A percentile compares a stretch with the other conserved stretches of the same genome.
These are phyloP conservation scores for Pichia sp. DNA, from an alignment of 1,139 yeast species.

Conservation along the genomic window DNA sequence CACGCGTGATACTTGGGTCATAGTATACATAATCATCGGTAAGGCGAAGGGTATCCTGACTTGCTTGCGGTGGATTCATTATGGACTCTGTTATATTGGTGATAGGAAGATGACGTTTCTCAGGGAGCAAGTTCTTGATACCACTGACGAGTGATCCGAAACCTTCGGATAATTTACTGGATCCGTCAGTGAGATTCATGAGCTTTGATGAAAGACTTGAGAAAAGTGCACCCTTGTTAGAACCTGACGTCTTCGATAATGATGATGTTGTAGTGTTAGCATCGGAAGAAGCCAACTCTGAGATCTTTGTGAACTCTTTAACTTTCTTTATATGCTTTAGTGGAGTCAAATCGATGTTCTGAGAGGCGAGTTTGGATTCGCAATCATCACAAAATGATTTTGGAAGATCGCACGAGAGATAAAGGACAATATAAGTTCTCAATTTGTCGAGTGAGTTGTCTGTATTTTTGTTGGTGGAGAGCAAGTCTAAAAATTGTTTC, in stretches of 20 bases:
- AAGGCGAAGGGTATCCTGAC: constrained; percentile 51
- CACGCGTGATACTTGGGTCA: constrained; percentile 81
- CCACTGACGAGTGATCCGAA: constrained; percentile 86
- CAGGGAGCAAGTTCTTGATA: constrained; percentile 80
- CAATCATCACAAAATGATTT: constrained; percentile 56
- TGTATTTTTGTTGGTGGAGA: constrained; percentile 39
- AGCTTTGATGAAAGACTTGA: constrained; percentile 72
- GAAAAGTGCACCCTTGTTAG: constrained; percentile 51
- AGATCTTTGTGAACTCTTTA: constrained; percentile 70
- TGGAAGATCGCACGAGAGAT: constrained; percentile 50
- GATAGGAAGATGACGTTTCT: constrained; percentile 78
- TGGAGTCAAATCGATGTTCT: constrained; percentile 57
- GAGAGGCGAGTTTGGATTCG: constrained; percentile 50
- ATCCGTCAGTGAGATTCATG: constrained; percentile 80
- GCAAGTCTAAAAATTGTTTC: constrained; percentile 50
- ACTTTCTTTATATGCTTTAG: constrained; percentile 69
- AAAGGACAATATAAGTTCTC: constrained; percentile 77
- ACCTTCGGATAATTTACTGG: constrained; percentile 52
- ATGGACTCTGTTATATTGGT: constrained; percentile 88
- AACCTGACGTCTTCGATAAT: constrained; percentile 13
- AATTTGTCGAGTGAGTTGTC: constrained; percentile 70
- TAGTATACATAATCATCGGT: constrained; percentile 88
- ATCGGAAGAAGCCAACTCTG: constrained; percentile 32
- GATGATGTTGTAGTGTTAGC: constrained; percentile 21
- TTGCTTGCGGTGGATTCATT: constrained; percentile 71